Percentiles rank a stretch among this genome's conserved stretches.
Evolutionary conservation across 768 basidiomycete species (phyloP).

Genomic region (Trametes maxima): DNA sequence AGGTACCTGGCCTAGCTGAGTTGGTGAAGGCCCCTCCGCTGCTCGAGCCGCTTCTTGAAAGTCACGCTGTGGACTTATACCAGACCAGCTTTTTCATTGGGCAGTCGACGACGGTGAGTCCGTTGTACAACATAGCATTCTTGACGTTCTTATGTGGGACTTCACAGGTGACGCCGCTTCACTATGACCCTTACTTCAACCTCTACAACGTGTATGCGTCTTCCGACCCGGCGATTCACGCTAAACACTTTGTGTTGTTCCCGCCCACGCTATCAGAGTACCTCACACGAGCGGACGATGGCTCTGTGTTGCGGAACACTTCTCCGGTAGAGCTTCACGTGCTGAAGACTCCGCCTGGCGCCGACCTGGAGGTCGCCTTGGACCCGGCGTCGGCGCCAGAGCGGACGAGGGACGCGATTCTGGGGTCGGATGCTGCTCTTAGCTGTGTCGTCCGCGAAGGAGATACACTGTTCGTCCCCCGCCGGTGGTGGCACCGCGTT

Average conservation of each 20-base stretch:
- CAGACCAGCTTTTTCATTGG: constrained; percentile 30
- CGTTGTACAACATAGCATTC: too few relatives aligned
- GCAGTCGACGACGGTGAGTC: constrained; percentile 21
- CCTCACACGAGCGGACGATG: constrained; percentile 8
- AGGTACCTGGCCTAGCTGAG: constrained; percentile 13
- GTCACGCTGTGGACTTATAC: constrained; percentile 25
- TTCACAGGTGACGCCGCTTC: constrained; percentile 28
- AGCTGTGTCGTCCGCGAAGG: constrained; percentile 28
- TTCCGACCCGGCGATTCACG: constrained; percentile 19
- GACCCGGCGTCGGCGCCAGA: constrained; percentile 5
- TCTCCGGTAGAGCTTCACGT: constrained; percentile 20
- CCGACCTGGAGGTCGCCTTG: not conserved
- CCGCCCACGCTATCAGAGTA: constrained; percentile 20
- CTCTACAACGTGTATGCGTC: constrained; percentile 27
- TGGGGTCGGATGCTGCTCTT: constrained; percentile 2
- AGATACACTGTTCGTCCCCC: constrained; percentile 30
- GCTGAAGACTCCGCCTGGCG: not conserved
- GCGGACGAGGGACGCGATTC: constrained; percentile 14
- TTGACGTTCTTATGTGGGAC: not conserved
- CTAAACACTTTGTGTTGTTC: constrained; percentile 28
- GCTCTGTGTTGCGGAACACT: constrained; percentile 21
- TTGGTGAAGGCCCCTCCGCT: constrained; percentile 16
- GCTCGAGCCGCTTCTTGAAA: constrained; percentile 20
- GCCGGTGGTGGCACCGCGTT: constrained; percentile 33
- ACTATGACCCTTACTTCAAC: constrained; percentile 32